Evolutionary conservation across 2,329 filamentous ascomycete species (phyloP).

Genomic region (Microdochium nivale): DNA sequence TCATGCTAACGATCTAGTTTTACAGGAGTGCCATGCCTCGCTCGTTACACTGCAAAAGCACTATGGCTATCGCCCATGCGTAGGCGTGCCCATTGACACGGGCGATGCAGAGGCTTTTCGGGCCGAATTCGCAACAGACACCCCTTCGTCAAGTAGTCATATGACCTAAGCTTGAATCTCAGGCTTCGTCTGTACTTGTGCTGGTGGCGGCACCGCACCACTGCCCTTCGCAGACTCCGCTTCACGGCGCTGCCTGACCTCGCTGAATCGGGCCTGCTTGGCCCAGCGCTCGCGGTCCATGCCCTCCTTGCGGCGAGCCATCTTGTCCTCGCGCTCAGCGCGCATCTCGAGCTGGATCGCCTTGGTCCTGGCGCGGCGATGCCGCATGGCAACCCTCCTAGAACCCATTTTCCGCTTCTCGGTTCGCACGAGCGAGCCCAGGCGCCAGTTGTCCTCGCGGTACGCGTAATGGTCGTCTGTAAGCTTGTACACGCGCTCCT

Average conservation of each 20-base stretch:
- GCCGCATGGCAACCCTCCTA: constrained; percentile 39
- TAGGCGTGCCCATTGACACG: no score
- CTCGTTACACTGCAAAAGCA: no score
- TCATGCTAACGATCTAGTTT: background rate
- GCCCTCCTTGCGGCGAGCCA: constrained; percentile 18
- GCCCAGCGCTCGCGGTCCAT: constrained; percentile 15
- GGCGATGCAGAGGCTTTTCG: no score
- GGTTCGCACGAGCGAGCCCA: constrained; percentile 42
- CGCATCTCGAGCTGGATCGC: constrained; percentile 20
- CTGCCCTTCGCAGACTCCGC: constrained; percentile 1
- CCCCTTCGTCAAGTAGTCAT: no score
- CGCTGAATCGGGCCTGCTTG: constrained; percentile 10
- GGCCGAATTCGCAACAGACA: no score
- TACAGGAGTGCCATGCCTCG: background rate
- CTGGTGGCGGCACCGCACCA: background rate
- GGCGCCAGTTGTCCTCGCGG: constrained; percentile 50
- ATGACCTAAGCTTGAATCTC: background rate
- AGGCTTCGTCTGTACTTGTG: background rate
- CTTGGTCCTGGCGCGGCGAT: constrained; percentile 32
- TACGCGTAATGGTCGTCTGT: constrained; percentile 43
- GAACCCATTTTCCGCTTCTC: constrained; percentile 35
- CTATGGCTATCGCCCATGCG: no score
- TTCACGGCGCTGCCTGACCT: constrained; percentile 11
- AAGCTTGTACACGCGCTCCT: constrained; percentile 39
- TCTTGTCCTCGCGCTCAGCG: constrained; percentile 18